Percentiles rank a stretch among this genome's conserved stretches.
These are phyloP conservation scores for Cladosporium velox DNA, from an alignment of 2,329 filamentous ascomycete species.

Conservation along the genomic window DNA sequence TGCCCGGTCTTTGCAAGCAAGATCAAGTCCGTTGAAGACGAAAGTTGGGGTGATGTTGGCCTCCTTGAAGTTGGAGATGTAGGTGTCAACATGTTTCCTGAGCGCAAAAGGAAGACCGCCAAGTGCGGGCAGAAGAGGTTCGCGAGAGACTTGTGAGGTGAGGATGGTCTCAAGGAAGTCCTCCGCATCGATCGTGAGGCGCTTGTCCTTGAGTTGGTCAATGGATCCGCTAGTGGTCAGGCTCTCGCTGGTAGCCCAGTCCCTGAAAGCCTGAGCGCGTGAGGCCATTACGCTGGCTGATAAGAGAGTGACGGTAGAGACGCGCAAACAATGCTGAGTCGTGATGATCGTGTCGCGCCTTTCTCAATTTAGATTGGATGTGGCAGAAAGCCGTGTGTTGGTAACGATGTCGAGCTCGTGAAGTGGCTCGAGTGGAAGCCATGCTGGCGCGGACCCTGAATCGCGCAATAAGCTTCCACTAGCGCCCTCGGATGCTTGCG, in stretches of 20 bases:
- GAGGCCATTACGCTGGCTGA: slow-evolving; percentile 10
- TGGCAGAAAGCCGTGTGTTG: not conserved
- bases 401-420: slow-evolving; percentile 1
- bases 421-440: slow-evolving; percentile 3
- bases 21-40: slow-evolving; percentile 83
- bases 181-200: slow-evolving; percentile 83
- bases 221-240: slow-evolving; percentile 62
- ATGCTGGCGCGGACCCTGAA: not conserved
- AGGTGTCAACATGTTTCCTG: slow-evolving; percentile 68
- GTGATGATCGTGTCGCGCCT: not conserved
- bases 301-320: not conserved
- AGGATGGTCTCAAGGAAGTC: slow-evolving; percentile 84
- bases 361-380: not conserved
- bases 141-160: slow-evolving; percentile 68
- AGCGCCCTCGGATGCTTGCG: not conserved
- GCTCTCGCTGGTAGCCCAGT: slow-evolving; percentile 51
- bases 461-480: not conserved
- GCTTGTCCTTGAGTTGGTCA: slow-evolving; percentile 70
- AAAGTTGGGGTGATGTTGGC: slow-evolving; percentile 75
- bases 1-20: slow-evolving; percentile 31
- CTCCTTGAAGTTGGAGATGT: slow-evolving; percentile 71
- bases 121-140: slow-evolving; percentile 86
- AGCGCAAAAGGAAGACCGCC: slow-evolving; percentile 84
- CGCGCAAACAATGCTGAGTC: not conserved
- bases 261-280: slow-evolving; percentile 25